These are phyloP conservation scores for Podospora australis DNA, from an alignment of 495 filamentous ascomycete genomes.

Conservation along the genomic window DNA sequence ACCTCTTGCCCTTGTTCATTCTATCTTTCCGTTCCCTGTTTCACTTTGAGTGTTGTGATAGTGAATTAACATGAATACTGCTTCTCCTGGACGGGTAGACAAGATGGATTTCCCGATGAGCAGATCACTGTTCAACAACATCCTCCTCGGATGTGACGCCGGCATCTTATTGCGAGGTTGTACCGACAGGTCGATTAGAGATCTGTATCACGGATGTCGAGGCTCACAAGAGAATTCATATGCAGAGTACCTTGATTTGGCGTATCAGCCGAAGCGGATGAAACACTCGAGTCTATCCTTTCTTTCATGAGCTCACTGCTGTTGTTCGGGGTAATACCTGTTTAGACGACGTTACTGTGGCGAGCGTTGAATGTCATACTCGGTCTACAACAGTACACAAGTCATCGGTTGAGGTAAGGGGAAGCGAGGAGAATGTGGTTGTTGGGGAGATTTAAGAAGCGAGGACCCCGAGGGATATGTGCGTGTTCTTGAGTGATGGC, in stretches of 20 bases:
- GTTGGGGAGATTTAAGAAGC: too few species aligned
- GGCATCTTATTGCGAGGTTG: background rate
- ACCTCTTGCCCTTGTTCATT: conserved; percentile 7
- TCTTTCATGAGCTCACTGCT: background rate
- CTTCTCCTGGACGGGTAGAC: background rate
- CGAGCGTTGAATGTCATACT: too few species aligned
- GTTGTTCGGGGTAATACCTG: too few species aligned
- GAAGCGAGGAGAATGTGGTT: too few species aligned
- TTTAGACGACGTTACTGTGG: too few species aligned
- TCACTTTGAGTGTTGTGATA: background rate
- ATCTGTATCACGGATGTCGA: background rate
- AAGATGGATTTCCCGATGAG: too few species aligned
- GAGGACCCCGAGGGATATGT: too few species aligned
- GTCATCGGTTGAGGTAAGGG: too few species aligned
- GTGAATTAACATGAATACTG: too few species aligned
- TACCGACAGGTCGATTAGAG: background rate
- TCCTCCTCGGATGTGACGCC: background rate
- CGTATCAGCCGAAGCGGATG: conserved; percentile 1
- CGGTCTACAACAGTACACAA: too few species aligned
- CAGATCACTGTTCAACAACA: background rate
- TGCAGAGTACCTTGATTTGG: background rate
- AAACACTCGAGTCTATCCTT: background rate
- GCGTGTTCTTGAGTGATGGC: too few species aligned
- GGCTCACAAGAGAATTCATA: background rate
- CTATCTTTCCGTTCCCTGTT: background rate